Conservation (phyloP, 352 stramenopile genomes). For the Globisporangium megalacanthum region DNA sequence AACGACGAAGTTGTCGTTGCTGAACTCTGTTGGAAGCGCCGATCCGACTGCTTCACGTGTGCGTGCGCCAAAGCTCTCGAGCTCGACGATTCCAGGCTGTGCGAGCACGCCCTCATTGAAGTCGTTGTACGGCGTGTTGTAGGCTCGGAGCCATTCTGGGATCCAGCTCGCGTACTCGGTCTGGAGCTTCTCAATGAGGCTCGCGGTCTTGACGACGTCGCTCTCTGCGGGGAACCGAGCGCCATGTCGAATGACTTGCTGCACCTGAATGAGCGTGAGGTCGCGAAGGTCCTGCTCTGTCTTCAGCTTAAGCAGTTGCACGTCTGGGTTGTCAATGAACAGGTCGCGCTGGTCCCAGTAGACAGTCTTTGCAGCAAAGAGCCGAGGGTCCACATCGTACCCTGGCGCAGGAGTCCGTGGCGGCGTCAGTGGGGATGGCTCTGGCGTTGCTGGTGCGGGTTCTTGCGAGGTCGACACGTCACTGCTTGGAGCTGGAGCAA, state of each 20-base stretch:
- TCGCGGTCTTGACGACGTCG: slow-evolving; percentile 40
- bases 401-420: not conserved
- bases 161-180: slow-evolving; percentile 32
- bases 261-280: slow-evolving; percentile 33
- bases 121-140: slow-evolving; percentile 55
- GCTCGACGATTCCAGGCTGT: slow-evolving; percentile 26
- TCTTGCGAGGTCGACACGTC: not conserved
- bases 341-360: slow-evolving; percentile 6
- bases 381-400: not conserved
- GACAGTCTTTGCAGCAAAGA: slow-evolving; percentile 5
- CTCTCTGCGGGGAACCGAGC: slow-evolving; percentile 49
- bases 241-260: slow-evolving; percentile 51
- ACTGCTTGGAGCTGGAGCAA: too few species aligned
- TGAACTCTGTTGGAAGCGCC: slow-evolving; percentile 19
- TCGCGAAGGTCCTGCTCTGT: not conserved
- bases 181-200: slow-evolving; percentile 41
- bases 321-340: not conserved
- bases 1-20: slow-evolving; percentile 29
- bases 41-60: slow-evolving; percentile 16
- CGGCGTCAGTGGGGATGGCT: not conserved
- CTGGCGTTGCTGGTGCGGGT: not conserved
- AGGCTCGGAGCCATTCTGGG: slow-evolving; percentile 46
- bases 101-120: slow-evolving; percentile 41
- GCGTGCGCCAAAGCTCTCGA: slow-evolving; percentile 30
- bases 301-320: not conserved